These are phyloP conservation scores for Ustilaginoidea virens DNA, from an alignment of 2,329 filamentous ascomycete genomes.

Conservation along the genomic window DNA sequence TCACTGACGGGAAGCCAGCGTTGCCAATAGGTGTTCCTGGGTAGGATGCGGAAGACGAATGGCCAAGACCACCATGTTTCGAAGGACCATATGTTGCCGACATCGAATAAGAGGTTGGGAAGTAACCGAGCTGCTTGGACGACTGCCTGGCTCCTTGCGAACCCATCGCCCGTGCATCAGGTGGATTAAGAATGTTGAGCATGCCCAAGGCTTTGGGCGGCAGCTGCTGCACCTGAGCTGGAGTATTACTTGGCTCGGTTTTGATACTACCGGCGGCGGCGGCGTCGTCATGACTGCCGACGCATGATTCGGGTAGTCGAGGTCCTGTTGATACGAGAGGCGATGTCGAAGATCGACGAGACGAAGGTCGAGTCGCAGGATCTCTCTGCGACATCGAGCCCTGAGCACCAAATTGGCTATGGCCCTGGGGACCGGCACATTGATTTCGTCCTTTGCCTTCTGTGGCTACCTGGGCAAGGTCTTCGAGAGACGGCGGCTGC, in stretches of 20 bases:
- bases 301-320: slow-evolving; percentile 10
- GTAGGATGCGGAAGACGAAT: slow-evolving; percentile 17
- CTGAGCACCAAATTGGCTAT: slow-evolving; percentile 39
- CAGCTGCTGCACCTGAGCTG: slow-evolving; percentile 11
- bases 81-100: slow-evolving; percentile 9
- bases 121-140: slow-evolving; percentile 1
- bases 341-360: slow-evolving; percentile 32
- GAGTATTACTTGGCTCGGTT: slow-evolving; percentile 10
- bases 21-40: slow-evolving; percentile 16
- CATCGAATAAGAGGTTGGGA: slow-evolving; percentile 5
- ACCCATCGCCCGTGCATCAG: slow-evolving; percentile 12
- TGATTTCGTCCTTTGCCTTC: slow-evolving; percentile 23
- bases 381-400: slow-evolving; percentile 50
- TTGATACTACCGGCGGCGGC: slow-evolving; percentile 9
- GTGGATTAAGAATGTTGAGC: slow-evolving; percentile 22
- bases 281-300: slow-evolving; percentile 10
- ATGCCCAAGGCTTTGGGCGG: slow-evolving; percentile 17
- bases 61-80: slow-evolving; percentile 12
- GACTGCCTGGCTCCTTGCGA: slow-evolving; percentile 7
- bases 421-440: slow-evolving; percentile 40
- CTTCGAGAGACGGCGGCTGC: slow-evolving; percentile 10
- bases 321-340: slow-evolving; percentile 20
- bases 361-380: slow-evolving; percentile 38
- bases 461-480: slow-evolving; percentile 9
- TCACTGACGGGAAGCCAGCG: slow-evolving; percentile 10